Evolutionary conservation across 1,284 basidiomycete genomes (phyloP), one percentile per base, ranked within the genome.

Genomic region (Cystobasidium pallidum): DNA sequence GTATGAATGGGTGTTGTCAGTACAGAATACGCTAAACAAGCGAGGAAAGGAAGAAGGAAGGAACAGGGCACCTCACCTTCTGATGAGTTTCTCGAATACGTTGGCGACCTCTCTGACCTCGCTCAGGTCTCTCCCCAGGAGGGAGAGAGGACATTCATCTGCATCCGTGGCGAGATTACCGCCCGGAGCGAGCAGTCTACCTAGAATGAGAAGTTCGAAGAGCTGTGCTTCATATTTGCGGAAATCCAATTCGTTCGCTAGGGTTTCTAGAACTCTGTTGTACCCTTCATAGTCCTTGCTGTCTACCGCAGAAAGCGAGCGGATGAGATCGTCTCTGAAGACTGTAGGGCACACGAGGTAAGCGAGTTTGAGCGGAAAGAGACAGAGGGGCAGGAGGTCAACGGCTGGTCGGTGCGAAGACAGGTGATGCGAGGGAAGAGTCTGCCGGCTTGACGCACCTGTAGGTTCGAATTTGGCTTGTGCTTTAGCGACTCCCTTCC

Each of bases 311-410:
- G 94, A 91, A 75, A 98, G 88, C 80, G 95, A 89, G 82, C 94
- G 93, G 82, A 91, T 90, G 77, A 98, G 89, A 77, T 93, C 89
- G 83, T 97, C 94, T 83, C 94, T 88, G 85, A 97, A 98, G 81
- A 90, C 94, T 94, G 79, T 57, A n/a, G n/a, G n/a, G n/a, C n/a
- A n/a, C n/a, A n/a, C n/a, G n/a, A n/a, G n/a, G n/a, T n/a, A n/a
- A n/a, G n/a, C n/a, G n/a, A n/a, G n/a, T n/a, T n/a, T n/a, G n/a
- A n/a, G n/a, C n/a, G n/a, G n/a, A n/a, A n/a, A n/a, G n/a, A n/a
- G n/a, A n/a, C n/a, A n/a, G n/a, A n/a, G n/a, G n/a, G n/a, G n/a
- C n/a, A n/a, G n/a, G n/a, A n/a, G n/a, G n/a, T n/a, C n/a, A n/a
- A n/a, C n/a, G n/a, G n/a, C n/a, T n/a, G n/a, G n/a, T n/a, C n/a